A percentile compares a stretch with the other conserved stretches of the same genome.
Conservation (phyloP, 768 basidiomycete species). For the Pleurotus eryngii region DNA sequence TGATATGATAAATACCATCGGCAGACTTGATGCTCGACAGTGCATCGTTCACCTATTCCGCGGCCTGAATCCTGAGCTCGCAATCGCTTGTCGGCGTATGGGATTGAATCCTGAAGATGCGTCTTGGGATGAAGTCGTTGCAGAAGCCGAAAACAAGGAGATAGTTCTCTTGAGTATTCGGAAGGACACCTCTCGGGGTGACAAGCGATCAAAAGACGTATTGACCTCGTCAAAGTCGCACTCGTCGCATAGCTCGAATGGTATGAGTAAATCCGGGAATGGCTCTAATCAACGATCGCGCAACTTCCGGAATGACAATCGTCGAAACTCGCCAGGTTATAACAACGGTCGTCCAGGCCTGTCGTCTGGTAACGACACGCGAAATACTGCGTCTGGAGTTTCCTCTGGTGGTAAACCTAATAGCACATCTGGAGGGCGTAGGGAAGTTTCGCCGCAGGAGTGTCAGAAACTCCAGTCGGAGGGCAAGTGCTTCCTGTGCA, state of each 20-base stretch:
- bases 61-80: conserved; percentile 21
- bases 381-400: neutral
- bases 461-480: conserved; percentile 8
- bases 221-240: neutral
- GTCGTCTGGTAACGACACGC: neutral
- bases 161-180: conserved; percentile 12
- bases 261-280: no score
- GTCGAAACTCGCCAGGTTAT: no score
- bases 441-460: conserved; percentile 11
- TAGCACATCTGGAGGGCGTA: neutral
- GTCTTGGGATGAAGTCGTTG: conserved; percentile 19
- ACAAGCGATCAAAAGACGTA: conserved; percentile 9
- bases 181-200: neutral
- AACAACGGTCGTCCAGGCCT: no score
- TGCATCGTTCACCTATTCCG: conserved; percentile 30
- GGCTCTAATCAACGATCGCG: no score
- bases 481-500: conserved; percentile 26
- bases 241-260: neutral
- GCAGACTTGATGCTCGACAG: conserved; percentile 21
- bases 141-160: conserved; percentile 28
- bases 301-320: no score
- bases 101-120: conserved; percentile 24
- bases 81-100: conserved; percentile 23
- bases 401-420: neutral
- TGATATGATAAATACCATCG: conserved; percentile 30